Conservation (phyloP, 768 basidiomycete genomes). For the Trametes maxima region DNA sequence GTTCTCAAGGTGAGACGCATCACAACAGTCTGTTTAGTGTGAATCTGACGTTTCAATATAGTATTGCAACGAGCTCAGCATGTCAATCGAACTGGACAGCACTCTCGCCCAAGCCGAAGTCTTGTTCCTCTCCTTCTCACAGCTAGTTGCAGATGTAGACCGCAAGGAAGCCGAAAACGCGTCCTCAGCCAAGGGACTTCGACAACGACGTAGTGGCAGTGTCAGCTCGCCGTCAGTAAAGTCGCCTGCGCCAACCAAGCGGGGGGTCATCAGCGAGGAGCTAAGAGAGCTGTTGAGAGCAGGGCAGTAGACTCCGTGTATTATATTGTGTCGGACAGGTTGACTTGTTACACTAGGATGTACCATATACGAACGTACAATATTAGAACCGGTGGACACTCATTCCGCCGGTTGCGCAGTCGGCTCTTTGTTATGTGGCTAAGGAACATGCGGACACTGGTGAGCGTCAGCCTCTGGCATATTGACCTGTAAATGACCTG, state of each 20-base stretch:
- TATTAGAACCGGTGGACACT: not conserved
- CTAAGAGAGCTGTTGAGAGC: constrained; percentile 60
- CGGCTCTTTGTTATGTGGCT: not conserved
- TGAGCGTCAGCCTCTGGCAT: too few relatives aligned
- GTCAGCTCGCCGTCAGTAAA: constrained; percentile 21
- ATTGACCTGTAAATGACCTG: too few relatives aligned
- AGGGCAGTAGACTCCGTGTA: constrained; percentile 35
- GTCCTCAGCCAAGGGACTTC: constrained; percentile 34
- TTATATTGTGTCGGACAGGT: constrained; percentile 6
- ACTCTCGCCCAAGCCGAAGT: constrained; percentile 98
- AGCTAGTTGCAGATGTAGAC: constrained; percentile 88
- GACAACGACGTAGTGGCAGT: constrained; percentile 33
- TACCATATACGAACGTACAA: constrained; percentile 14
- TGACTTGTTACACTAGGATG: constrained; percentile 19
- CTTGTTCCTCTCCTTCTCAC: constrained; percentile 88
- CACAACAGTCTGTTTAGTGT: not conserved
- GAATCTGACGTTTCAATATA: constrained; percentile 29
- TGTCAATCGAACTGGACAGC: constrained; percentile 95
- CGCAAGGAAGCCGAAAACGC: constrained; percentile 64
- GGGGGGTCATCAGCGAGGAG: constrained; percentile 60
- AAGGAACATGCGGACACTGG: not conserved
- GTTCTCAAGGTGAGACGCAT: constrained; percentile 59
- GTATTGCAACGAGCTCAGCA: constrained; percentile 94
- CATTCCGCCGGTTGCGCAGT: too few relatives aligned
- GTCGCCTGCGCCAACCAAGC: constrained; percentile 30